Base-by-base conservation (phyloP, 2,329 filamentous ascomycete genomes). In the Pyrenochaeta sp. region DNA sequence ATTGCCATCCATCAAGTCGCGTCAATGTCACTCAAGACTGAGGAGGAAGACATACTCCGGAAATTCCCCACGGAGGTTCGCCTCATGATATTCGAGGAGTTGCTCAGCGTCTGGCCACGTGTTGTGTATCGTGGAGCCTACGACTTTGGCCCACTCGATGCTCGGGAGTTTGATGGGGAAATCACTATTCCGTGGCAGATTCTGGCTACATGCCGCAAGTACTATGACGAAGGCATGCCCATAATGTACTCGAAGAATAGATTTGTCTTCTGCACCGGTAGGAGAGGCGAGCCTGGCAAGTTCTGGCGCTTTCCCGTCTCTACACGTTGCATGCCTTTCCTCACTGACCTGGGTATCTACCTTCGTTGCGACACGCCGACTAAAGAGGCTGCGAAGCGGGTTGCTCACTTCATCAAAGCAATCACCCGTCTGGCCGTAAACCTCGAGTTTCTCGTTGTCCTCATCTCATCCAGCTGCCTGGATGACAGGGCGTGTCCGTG, bases 61-160 rank as follows among this genome's bases (percentile, higher is more conserved):
- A 30, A 18, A 6, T 53, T 61, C 10, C 57, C 61, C 7, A 49
- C 50, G 3, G 63, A 66, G 43, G 47, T 66, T 30, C 64, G 60
- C 7, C 45, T 65, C 11, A 58, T 62, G 54, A 62, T 64, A 21
- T 67, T 57, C 27, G 52, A 58, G 30, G 54, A 65, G 14, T 51
- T 63, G 9, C 51, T 67, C 7, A 46, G 48, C 6, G 47, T 55
- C 21, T 30, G 21, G 32, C 54, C 59, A 2, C 36, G 45, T 11
- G 43, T 44, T 1, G 32, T 67, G 2, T 62, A 55, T 17, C 54
- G 54, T 14, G 60, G 61, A 7, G 58, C 49, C 3, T 11, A 21
- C 3, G 39, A 49, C 14, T 65, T 65, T 40, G 56, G 58, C 10
- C 48, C 43, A 2, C 48, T 65, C 10, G 37, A 54, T 10, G 17